These are phyloP conservation scores for Albugo candida DNA, from an alignment of 352 stramenopile species.

Conservation along the genomic window DNA sequence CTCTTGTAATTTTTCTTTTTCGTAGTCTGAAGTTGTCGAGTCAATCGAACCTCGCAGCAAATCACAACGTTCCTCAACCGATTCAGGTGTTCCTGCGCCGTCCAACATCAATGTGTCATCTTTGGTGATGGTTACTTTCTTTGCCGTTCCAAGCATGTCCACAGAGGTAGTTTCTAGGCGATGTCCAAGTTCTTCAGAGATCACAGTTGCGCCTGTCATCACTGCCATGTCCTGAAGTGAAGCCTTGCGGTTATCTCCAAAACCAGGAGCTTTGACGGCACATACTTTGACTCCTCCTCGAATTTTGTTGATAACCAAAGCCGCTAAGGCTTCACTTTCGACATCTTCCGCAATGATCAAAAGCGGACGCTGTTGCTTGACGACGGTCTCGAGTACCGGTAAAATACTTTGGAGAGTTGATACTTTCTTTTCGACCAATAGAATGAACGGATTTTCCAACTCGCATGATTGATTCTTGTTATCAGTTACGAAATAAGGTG, in stretches of 20 bases:
- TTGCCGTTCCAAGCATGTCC: conserved; percentile 89
- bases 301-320: conserved; percentile 99
- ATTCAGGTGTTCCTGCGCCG: conserved; percentile 81
- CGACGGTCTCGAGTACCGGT: conserved; percentile 92
- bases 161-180: conserved; percentile 93
- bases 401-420: conserved; percentile 92
- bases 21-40: conserved; percentile 95
- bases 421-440: conserved; percentile 99
- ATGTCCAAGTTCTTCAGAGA: conserved; percentile 97
- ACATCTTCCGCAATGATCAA: conserved; percentile 99
- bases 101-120: conserved; percentile 98
- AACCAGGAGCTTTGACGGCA: conserved; percentile 98
- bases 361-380: conserved; percentile 92
- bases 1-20: conserved; percentile 99
- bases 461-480: conserved; percentile 98
- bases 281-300: conserved; percentile 98
- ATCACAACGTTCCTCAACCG: conserved; percentile 92
- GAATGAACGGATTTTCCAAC: conserved; percentile 97
- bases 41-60: conserved; percentile 92
- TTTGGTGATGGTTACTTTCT: conserved; percentile 95
- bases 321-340: conserved; percentile 96
- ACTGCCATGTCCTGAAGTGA: conserved; percentile 99
- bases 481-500: conserved; percentile 99
- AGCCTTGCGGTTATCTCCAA: conserved; percentile 99
- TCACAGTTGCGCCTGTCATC: conserved; percentile 93